Percentiles rank a stretch among this genome's conserved stretches.
Evolutionary conservation across 768 basidiomycete genomes (phyloP).

Genomic region (Filobasidium wieringae): DNA sequence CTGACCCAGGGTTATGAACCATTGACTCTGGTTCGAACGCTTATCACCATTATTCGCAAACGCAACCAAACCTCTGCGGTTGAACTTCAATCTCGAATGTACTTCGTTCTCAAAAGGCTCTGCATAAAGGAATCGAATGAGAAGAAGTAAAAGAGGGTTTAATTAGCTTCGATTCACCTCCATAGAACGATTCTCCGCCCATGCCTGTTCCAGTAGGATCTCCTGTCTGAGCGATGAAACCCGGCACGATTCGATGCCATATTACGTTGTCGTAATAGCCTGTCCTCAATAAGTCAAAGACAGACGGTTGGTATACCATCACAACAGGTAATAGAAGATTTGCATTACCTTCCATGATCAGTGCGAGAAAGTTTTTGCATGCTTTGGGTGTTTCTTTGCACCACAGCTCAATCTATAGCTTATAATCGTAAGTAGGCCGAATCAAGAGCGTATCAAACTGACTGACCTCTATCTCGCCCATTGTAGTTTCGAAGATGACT

Average conservation of each 20-base stretch:
- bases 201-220: slow-evolving; percentile 82
- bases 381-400: slow-evolving; percentile 93
- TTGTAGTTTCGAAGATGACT: slow-evolving; percentile 77
- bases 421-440: not conserved
- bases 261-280: slow-evolving; percentile 88
- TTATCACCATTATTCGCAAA: slow-evolving; percentile 87
- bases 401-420: slow-evolving; percentile 72
- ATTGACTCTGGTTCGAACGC: slow-evolving; percentile 87
- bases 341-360: slow-evolving; percentile 68
- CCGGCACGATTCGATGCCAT: slow-evolving; percentile 86
- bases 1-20: slow-evolving; percentile 80
- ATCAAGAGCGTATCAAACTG: not conserved
- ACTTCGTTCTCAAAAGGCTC: slow-evolving; percentile 92
- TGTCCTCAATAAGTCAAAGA: slow-evolving; percentile 49
- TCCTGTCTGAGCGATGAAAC: slow-evolving; percentile 88
- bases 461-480: slow-evolving; percentile 52
- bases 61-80: slow-evolving; percentile 72
- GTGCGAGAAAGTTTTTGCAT: slow-evolving; percentile 77
- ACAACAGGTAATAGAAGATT: not conserved
- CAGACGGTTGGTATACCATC: not conserved
- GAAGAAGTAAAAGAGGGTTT: slow-evolving; percentile 30
- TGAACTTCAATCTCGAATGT: slow-evolving; percentile 76
- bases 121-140: not conserved
- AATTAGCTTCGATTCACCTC: slow-evolving; percentile 46
- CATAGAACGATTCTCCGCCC: slow-evolving; percentile 91